Base-by-base conservation (phyloP, 306 rosid species). In the Malus domestica region DNA sequence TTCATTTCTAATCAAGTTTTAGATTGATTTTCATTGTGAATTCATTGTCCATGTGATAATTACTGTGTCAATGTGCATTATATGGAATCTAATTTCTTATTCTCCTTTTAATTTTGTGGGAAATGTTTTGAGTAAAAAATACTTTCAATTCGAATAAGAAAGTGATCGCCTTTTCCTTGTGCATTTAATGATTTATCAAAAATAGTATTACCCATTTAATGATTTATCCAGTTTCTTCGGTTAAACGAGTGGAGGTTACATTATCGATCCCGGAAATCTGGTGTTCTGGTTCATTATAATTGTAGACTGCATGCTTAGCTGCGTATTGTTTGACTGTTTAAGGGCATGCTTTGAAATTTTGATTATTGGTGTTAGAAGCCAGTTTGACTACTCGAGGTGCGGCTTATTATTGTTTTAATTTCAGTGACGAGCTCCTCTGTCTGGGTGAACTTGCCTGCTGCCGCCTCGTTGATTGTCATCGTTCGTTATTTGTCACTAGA, bases 361-460 rank as follows among this genome's bases (percentile, higher is more conserved):
- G 68, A 74, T 62, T 45, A 29, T 60, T 62, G 29, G 70, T 44
- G 60, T 45, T 74, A 27, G 70, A 74, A 61, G 77, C 70, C 38
- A 54, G 67, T 32, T 22, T 66, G 11, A 45, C 76, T 77, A 67
- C 68, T 70, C 46, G 80, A 70, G 64, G 54, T 83, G 73, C 63
- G 69, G 76, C 83, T 80, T 70, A 64, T 77, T 86, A 62, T 72
- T 88, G 22, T 62, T 79, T 69, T 82, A 69, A 63, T 89, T 84
- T 78, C 90, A 96, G 99, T 96, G 92, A 96, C 99, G 58, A 96
- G 99, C 89, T 90, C 98, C 78, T 84, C 97, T 75, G 99, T 96
- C 72, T 96, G 92, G 99, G 82, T 96, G 82, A 96, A 96, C 88
- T 87, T 96, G 89, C 99, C 99, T 59, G 96, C 87, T 68, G 97